These are phyloP conservation scores for Medicago ruthenica DNA, from an alignment of 306 rosid genomes.

Conservation along the genomic window DNA sequence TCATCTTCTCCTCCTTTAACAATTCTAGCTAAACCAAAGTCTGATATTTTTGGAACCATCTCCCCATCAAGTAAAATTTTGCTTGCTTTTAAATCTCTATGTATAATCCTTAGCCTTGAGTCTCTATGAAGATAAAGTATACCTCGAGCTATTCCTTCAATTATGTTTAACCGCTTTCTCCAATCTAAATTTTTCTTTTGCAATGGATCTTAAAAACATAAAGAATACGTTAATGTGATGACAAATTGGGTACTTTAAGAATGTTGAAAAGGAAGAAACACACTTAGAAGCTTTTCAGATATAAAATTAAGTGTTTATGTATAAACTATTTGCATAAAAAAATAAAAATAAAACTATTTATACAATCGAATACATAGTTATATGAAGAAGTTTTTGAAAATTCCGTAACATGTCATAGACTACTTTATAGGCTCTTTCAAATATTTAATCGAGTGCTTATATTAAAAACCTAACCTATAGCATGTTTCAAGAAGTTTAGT, in stretches of 20 bases:
- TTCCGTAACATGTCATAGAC: not conserved
- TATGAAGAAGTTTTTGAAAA: not conserved
- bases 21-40: conserved; percentile 51
- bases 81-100: conserved; percentile 51
- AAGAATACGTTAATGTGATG: not conserved
- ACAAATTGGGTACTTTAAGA: not conserved
- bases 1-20: conserved; percentile 38
- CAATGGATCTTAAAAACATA: conserved; percentile 23
- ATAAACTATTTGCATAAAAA: not conserved
- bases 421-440: no score
- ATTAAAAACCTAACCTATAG: no score
- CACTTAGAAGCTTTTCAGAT: not conserved
- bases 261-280: not conserved
- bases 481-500: not conserved
- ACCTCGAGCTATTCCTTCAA: conserved; percentile 51
- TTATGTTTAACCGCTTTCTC: conserved; percentile 38
- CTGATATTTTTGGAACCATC: conserved; percentile 45
- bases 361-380: no score
- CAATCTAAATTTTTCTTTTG: conserved; percentile 34
- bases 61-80: conserved; percentile 41
- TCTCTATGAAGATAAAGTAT: conserved; percentile 48
- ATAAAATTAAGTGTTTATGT: not conserved
- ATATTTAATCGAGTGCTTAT: not conserved
- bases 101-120: conserved; percentile 46
- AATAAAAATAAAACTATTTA: not conserved